Evolutionary conservation across 2,329 filamentous ascomycete genomes (phyloP).

Genomic region (Aspergillus fumigatiaffinis): DNA sequence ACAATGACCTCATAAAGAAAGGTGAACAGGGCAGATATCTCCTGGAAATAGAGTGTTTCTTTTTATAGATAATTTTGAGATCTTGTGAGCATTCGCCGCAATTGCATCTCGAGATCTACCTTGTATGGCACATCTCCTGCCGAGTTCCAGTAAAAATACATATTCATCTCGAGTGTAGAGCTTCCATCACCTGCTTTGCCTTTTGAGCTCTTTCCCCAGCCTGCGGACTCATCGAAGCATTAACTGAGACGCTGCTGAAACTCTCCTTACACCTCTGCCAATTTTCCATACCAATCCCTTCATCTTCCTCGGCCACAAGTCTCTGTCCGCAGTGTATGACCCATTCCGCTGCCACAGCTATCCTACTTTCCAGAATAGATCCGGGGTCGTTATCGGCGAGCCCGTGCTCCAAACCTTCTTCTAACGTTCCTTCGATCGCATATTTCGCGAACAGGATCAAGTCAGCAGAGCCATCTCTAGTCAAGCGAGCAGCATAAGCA

Average conservation of each 20-base stretch:
- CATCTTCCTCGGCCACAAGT: neutral
- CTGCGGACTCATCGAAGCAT: neutral
- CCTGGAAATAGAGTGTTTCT: too few relatives aligned
- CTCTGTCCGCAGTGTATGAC: neutral
- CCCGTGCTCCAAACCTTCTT: neutral
- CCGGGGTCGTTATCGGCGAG: neutral
- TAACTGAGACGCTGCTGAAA: neutral
- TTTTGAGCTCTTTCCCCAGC: neutral
- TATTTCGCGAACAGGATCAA: neutral
- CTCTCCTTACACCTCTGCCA: neutral
- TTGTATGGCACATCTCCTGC: neutral
- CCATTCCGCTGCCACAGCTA: neutral
- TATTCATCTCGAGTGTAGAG: neutral
- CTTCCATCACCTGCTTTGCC: neutral
- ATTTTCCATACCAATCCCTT: neutral
- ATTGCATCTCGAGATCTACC: neutral
- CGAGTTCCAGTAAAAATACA: too few relatives aligned
- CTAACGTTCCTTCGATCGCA: neutral
- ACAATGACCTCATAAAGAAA: neutral
- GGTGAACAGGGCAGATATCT: too few relatives aligned
- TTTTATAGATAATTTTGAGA: too few relatives aligned
- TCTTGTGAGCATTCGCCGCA: neutral
- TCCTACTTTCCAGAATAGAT: neutral
- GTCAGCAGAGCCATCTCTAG: neutral
- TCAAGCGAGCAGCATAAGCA: neutral